Evolutionary conservation across 345 rosid genomes (phyloP), one percentile per base, ranked within the genome.

Genomic region (Syzygium grande): DNA sequence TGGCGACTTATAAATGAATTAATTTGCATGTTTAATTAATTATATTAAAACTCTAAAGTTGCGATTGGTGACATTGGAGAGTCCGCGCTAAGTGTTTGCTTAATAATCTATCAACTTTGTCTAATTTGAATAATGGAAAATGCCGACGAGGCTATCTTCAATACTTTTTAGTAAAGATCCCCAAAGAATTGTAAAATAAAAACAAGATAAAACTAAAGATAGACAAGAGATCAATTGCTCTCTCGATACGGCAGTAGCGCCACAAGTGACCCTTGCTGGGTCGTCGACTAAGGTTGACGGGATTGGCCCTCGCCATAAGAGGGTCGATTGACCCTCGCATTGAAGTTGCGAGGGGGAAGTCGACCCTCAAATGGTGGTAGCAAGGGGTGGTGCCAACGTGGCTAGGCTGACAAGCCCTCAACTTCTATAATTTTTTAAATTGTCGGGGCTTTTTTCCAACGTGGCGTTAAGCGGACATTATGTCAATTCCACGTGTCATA

Each of bases 381-480:
- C 4, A 56, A 56, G 61, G 11, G 2, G 61, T 2, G 5, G 10
- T 4, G 27, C 6, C 61, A 6, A 43, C 46, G 7, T 43, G 46
- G 7, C 46, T 43, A 43, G 46, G 46, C 1, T 1, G 46, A 6
- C 5, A 2, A 22, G n/a, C n/a, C 59, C 2, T 9, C 27, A 17
- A 7, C 11, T 2, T 0, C 9, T 3, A 22, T 55, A 55, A 2
- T 9, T 55, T 22, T 55, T 27, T 8, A 0, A 55, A 55, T 55
- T 21, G 22, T 55, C 22, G 1, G 9, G 59, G 59, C 59, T 55
- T 9, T 55, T 22, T 22, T 54, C 21, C 6, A 43, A 43, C 5
- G 46, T 43, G 7, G 46, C 46, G 46, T 7, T 43, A 43, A 43
- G 46, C 11, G 13, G 52, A 51, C 52, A 9, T 51, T 11, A 51